A percentile compares a stretch with the other conserved stretches of the same genome.
Evolutionary conservation across 352 stramenopile genomes (phyloP).

Genomic region (Globisporangium orthogonon): DNA sequence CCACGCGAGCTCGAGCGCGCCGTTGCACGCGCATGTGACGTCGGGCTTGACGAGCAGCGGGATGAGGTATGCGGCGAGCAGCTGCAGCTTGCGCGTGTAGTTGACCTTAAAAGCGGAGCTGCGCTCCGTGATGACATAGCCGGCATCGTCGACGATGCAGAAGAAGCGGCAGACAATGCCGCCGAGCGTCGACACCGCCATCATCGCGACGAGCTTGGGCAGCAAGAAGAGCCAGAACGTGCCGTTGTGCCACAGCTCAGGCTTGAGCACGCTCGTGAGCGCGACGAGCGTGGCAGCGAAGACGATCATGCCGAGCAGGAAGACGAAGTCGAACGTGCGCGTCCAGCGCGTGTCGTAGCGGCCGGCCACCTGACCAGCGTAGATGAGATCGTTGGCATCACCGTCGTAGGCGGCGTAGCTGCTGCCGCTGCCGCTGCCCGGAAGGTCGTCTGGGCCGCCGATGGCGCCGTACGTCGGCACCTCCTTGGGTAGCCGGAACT

Average conservation of each 20-base stretch:
- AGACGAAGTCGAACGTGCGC: conserved; percentile 80
- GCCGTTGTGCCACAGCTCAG: conserved; percentile 51
- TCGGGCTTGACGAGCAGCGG: conserved; percentile 70
- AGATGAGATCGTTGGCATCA: conserved; percentile 79
- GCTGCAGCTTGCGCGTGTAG: conserved; percentile 80
- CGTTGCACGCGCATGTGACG: conserved; percentile 36
- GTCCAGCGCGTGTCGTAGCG: conserved; percentile 83
- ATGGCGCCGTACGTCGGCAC: conserved; percentile 77
- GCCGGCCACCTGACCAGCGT: conserved; percentile 68
- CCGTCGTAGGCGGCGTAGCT: conserved; percentile 65
- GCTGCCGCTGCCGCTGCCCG: conserved; percentile 15
- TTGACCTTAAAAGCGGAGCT: conserved; percentile 85
- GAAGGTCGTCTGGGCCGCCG: conserved; percentile 37
- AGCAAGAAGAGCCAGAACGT: conserved; percentile 80
- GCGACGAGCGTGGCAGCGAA: conserved; percentile 38
- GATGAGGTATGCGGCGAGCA: conserved; percentile 76
- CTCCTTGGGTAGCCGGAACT: conserved; percentile 74
- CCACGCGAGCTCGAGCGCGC: conserved; percentile 64
- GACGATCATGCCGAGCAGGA: conserved; percentile 56
- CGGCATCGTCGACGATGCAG: conserved; percentile 73
- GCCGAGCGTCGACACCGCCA: conserved; percentile 68
- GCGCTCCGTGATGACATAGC: conserved; percentile 81
- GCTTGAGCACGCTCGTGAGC: conserved; percentile 52
- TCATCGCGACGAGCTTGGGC: conserved; percentile 79
- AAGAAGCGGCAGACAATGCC: conserved; percentile 79